Evolutionary conservation across 2,329 filamentous ascomycete genomes (phyloP).

Genomic region (Penicillium sp.): DNA sequence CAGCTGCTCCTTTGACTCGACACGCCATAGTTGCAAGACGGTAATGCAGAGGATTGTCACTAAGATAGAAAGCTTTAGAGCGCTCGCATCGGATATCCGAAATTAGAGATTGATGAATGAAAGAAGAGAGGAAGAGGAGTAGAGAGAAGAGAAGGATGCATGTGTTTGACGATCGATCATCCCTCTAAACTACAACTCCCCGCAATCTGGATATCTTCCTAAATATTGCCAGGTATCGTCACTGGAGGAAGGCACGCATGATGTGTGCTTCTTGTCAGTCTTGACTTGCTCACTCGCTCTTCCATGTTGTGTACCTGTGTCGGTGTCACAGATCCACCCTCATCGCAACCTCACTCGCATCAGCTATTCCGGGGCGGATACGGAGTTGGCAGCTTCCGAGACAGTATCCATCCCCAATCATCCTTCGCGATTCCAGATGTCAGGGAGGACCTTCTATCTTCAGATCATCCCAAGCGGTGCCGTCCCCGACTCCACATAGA

Average conservation of each 20-base stretch:
- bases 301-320: neutral
- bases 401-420: neutral
- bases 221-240: no score
- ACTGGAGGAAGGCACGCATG: no score
- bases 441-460: conserved; percentile 2
- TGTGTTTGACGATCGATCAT: no score
- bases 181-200: no score
- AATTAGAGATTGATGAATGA: neutral
- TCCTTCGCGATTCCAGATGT: neutral
- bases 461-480: neutral
- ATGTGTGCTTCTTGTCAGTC: no score
- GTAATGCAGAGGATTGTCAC: no score
- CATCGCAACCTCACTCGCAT: neutral
- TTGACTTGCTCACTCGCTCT: neutral
- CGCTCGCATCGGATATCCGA: no score
- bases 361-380: neutral
- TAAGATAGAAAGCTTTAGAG: no score
- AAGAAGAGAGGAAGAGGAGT: no score
- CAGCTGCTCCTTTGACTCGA: conserved; percentile 29
- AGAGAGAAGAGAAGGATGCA: no score
- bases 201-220: no score
- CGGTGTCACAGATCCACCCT: neutral
- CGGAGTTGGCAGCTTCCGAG: conserved; percentile 10
- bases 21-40: conserved; percentile 11
- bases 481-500: neutral